A percentile compares a stretch with the other conserved stretches of the same genome.
Evolutionary conservation across 305 asterid species (phyloP).

Genomic region (Fraxinus greggii): DNA sequence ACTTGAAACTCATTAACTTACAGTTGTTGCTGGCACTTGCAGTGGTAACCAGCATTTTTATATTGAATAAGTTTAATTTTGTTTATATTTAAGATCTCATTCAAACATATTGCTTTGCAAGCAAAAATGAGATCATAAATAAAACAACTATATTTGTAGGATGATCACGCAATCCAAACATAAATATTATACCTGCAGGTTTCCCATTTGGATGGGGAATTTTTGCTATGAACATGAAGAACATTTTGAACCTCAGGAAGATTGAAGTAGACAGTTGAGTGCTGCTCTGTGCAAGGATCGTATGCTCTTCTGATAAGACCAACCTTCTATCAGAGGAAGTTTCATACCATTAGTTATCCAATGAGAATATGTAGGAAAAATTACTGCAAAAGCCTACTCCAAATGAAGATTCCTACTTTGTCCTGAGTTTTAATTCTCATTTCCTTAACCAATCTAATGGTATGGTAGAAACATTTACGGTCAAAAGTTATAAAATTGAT

Average conservation of each 20-base stretch:
- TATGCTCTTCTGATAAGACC: slow-evolving; percentile 64
- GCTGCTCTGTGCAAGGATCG: slow-evolving; percentile 93
- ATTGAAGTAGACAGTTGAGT: slow-evolving; percentile 76
- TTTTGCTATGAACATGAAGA: slow-evolving; percentile 58
- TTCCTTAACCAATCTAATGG: neutral
- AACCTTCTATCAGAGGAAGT: slow-evolving; percentile 38
- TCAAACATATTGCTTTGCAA: neutral
- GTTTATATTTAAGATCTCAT: neutral
- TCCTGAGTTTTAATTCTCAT: neutral
- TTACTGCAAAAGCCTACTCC: slow-evolving; percentile 8
- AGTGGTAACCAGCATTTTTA: neutral
- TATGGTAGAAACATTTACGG: neutral
- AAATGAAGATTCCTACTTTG: neutral
- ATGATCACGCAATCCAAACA: neutral
- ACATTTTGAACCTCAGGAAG: slow-evolving; percentile 90
- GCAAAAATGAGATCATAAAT: neutral
- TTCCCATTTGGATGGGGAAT: slow-evolving; percentile 54
- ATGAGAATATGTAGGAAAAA: slow-evolving; percentile 11
- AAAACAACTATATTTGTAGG: neutral
- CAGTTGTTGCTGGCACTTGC: neutral
- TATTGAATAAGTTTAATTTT: neutral
- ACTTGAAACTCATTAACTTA: neutral
- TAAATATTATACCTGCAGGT: slow-evolving; percentile 68
- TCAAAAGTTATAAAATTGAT: neutral
- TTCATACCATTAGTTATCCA: slow-evolving; percentile 25